Conservation (phyloP, 257 asterid species). For the Anisodus acutangulus region DNA sequence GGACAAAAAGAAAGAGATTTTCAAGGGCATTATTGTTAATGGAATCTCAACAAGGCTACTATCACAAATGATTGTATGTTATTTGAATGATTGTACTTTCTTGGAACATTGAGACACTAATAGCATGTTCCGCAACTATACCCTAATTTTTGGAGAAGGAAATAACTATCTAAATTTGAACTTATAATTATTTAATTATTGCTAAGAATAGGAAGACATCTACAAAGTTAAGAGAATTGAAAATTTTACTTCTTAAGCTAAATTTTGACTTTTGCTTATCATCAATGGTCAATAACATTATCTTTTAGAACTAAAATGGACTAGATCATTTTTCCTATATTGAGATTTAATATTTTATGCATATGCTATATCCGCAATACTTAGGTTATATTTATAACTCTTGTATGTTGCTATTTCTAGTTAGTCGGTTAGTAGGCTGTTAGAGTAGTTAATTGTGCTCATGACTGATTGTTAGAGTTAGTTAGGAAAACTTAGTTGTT, state of each 20-base stretch:
- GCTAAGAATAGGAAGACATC: not conserved
- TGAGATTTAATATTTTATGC: no score
- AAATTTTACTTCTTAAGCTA: not conserved
- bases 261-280: not conserved
- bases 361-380: rapidly evolving
- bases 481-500: no score
- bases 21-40: no score
- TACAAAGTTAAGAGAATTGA: not conserved
- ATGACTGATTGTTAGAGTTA: no score
- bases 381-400: no score
- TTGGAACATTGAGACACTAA: not conserved
- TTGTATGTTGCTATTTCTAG: no score
- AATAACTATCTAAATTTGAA: not conserved
- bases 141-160: not conserved
- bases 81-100: not conserved
- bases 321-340: not conserved
- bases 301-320: not conserved
- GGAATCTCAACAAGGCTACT: not conserved
- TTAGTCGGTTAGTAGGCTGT: no score
- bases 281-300: not conserved
- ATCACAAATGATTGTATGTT: not conserved
- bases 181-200: not conserved
- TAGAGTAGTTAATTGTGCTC: no score
- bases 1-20: no score
- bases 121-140: not conserved